These are phyloP conservation scores for Skeletonema tropicum DNA, from an alignment of 108 stramenopile genomes.

Conservation along the genomic window DNA sequence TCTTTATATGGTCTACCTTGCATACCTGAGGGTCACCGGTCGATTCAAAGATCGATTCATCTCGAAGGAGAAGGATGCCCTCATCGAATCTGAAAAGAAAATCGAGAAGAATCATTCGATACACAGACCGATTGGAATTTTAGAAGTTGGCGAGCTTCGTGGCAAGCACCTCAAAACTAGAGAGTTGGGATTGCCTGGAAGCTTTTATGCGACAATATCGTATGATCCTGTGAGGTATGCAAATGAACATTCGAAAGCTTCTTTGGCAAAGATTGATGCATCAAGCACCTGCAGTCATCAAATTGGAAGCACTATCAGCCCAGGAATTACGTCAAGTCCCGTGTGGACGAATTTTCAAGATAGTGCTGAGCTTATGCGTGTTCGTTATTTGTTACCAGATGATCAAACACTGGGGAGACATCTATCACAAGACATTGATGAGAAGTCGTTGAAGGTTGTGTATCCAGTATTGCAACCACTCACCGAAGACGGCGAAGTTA, in stretches of 20 bases:
- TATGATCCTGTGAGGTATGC: conserved; percentile 66
- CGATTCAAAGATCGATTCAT: conserved; percentile 59
- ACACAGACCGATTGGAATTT: conserved; percentile 66
- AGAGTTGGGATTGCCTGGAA: conserved; percentile 79
- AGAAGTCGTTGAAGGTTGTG: conserved; percentile 8
- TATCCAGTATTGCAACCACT: conserved; percentile 76
- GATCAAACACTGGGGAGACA: conserved; percentile 33
- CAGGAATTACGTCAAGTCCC: conserved; percentile 68
- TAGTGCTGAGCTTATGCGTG: conserved; percentile 59
- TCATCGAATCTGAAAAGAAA: conserved; percentile 55
- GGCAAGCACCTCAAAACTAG: conserved; percentile 69
- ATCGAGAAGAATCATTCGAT: conserved; percentile 50
- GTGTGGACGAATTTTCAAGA: conserved; percentile 57
- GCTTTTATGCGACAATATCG: conserved; percentile 59
- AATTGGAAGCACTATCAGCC: conserved; percentile 59
- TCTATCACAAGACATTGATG: conserved; percentile 1
- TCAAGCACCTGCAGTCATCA: conserved; percentile 55
- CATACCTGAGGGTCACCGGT: conserved; percentile 32
- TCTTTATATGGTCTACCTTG: conserved; percentile 59
- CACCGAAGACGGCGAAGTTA: conserved; percentile 22
- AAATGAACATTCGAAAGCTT: conserved; percentile 38
- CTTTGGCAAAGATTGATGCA: conserved; percentile 49
- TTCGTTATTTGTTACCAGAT: conserved; percentile 67
- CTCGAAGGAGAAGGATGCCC: conserved; percentile 60
- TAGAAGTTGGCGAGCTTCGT: conserved; percentile 52